Evolutionary conservation across 2,329 filamentous ascomycete genomes (phyloP), one percentile per base, ranked within the genome.

Genomic region (Microsporum audouinii): DNA sequence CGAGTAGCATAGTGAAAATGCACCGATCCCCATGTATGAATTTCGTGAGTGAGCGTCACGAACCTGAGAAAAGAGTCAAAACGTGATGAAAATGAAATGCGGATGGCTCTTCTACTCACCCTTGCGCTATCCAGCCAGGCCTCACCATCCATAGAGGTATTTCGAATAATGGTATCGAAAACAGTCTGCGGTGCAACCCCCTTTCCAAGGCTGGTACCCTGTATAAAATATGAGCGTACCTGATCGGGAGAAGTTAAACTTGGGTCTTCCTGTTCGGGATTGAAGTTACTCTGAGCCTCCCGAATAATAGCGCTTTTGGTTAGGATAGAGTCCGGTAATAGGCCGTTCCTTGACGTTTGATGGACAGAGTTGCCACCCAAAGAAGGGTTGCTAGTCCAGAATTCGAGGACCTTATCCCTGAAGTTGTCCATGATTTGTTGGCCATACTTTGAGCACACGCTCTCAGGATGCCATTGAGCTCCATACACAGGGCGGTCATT

Each of bases 91-190:
- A 29, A 29, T 23, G 45, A 38, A 31, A 12, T 60, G 38, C 23
- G 8, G 38, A 31, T 43, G 12, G 33, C 27, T 31, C 10, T 5
- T 17, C 1, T 17, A 23, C 56, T 61, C 17, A 62, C 63, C 56
- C 63, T 64, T 29, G 63, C 63, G 23, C 63, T 64, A 41, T 64
- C 63, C 5, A 64, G 56, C 63, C 63, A 64, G 27, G 61, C 63
- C 43, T 64, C 63, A 3, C 63, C 63, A 34, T 64, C 63, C 8
- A 58, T 17, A 17, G 63, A 62, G 2, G 56, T 51, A 27, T 64
- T 64, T 33, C 63, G 63, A 17, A 64, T 45, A 10, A 56, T 47
- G 8, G 55, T 34, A 38, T 64, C 60, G 33, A 64, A 64, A 12
- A 64, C 39, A 10, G 31, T 29, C 7, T 61, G 55, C 41, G 63